Evolutionary conservation across 2,329 filamentous ascomycete genomes (phyloP).

Genomic region (Penicillium fuscoglaucum): DNA sequence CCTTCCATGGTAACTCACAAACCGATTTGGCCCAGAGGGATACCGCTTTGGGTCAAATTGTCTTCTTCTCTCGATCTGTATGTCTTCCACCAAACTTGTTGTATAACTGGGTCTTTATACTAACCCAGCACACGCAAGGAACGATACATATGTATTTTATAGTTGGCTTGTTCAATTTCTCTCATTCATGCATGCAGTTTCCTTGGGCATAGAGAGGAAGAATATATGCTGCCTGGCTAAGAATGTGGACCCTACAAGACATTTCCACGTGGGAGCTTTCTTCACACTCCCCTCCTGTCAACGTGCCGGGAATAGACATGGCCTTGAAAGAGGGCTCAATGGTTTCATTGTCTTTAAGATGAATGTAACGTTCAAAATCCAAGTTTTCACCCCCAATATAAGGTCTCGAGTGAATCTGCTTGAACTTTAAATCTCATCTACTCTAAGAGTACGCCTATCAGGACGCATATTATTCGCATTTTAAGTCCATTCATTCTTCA

Average conservation of each 20-base stretch:
- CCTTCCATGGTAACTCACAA: not conserved
- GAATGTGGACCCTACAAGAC: not conserved
- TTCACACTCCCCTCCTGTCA: not conserved
- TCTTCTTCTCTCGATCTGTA: too few species aligned
- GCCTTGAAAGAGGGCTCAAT: not conserved
- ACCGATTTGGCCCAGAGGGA: not conserved
- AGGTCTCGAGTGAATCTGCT: not conserved
- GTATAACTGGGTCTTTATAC: not conserved
- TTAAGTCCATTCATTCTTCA: not conserved
- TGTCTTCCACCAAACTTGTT: not conserved
- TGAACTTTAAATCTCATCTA: not conserved
- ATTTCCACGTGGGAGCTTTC: constrained; percentile 5
- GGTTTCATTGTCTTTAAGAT: constrained; percentile 11
- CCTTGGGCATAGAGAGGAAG: not conserved
- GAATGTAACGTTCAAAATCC: constrained; percentile 15
- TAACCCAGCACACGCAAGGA: not conserved
- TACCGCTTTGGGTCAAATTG: not conserved
- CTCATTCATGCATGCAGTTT: not conserved
- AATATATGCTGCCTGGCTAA: not conserved
- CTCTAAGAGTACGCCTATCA: too few species aligned
- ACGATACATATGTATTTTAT: too few species aligned
- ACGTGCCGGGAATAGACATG: constrained; percentile 13
- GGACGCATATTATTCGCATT: not conserved
- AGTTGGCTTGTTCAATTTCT: not conserved
- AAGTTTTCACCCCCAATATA: not conserved